These are phyloP conservation scores for Phymatotrichopsis omnivora DNA, from an alignment of 2,329 filamentous ascomycete species.

Conservation along the genomic window DNA sequence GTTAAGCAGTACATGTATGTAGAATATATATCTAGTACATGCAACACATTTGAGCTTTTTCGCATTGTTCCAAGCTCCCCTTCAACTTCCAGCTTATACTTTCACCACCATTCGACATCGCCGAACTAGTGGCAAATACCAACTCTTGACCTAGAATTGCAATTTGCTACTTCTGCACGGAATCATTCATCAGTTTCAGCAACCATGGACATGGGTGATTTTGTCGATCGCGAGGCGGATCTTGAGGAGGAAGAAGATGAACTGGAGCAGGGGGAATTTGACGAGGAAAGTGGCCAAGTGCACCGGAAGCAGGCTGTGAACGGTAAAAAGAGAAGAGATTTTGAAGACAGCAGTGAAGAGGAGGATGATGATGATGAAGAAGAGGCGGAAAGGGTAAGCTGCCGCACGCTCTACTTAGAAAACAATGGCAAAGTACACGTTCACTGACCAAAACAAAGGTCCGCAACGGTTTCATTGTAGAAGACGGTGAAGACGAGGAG, in stretches of 20 bases:
- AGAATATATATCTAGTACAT: too few relatives aligned
- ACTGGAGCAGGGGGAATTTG: constrained; percentile 45
- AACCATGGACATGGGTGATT: constrained; percentile 48
- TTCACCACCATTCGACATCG: too few relatives aligned
- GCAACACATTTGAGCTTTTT: too few relatives aligned
- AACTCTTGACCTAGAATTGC: too few relatives aligned
- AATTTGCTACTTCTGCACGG: too few relatives aligned
- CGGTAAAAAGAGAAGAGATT: constrained; percentile 37
- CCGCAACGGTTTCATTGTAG: constrained; percentile 90
- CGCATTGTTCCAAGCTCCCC: too few relatives aligned
- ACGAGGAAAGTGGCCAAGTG: constrained; percentile 60
- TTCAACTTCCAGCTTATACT: too few relatives aligned
- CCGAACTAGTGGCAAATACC: too few relatives aligned
- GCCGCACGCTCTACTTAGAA: too few relatives aligned
- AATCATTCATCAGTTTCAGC: too few relatives aligned
- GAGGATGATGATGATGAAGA: constrained; percentile 88
- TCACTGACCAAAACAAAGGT: constrained; percentile 48
- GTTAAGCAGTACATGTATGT: too few relatives aligned
- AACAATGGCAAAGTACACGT: too few relatives aligned
- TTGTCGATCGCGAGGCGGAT: constrained; percentile 78
- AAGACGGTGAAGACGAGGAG: constrained; percentile 73
- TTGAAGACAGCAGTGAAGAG: constrained; percentile 84
- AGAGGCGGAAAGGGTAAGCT: constrained; percentile 62
- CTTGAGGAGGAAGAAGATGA: constrained; percentile 76
- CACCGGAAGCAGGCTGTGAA: constrained; percentile 38